Conservation (phyloP, 2,329 filamentous ascomycete genomes). For the Nemania diffusa region DNA sequence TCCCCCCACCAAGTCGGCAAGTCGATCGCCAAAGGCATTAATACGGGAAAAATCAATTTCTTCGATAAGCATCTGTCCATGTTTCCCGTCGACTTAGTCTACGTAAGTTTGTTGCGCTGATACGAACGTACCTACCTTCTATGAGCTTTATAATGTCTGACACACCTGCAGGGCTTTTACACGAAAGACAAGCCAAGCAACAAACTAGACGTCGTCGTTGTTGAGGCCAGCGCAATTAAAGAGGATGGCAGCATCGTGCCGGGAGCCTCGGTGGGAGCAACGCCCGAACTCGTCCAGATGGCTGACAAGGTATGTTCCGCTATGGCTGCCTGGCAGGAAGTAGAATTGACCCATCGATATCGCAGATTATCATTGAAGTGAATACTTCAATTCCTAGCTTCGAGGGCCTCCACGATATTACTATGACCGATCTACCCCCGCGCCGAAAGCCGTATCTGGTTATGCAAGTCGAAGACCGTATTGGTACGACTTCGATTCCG, state of each 20-base stretch:
- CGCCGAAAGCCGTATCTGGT: slow-evolving; percentile 85
- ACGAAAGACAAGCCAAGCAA: slow-evolving; percentile 80
- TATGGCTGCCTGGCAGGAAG: neutral
- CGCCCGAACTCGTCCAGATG: slow-evolving; percentile 88
- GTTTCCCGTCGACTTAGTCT: slow-evolving; percentile 89
- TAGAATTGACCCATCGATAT: slow-evolving; percentile 5
- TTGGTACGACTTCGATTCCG: slow-evolving; percentile 83
- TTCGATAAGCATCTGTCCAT: slow-evolving; percentile 95
- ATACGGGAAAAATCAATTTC: slow-evolving; percentile 87
- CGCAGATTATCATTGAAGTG: slow-evolving; percentile 84
- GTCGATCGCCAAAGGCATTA: slow-evolving; percentile 89
- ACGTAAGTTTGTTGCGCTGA: slow-evolving; percentile 59
- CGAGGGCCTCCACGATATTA: slow-evolving; percentile 90
- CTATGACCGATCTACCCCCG: slow-evolving; percentile 85
- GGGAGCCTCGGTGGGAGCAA: slow-evolving; percentile 85
- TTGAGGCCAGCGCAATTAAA: slow-evolving; percentile 87
- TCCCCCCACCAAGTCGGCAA: slow-evolving; percentile 91
- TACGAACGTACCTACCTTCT: neutral
- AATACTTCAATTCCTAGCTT: slow-evolving; percentile 88
- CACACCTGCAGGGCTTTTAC: slow-evolving; percentile 72
- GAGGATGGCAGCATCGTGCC: slow-evolving; percentile 90
- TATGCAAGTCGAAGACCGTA: slow-evolving; percentile 86
- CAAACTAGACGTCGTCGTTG: slow-evolving; percentile 82
- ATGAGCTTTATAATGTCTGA: slow-evolving; percentile 9
- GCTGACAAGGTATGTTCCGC: slow-evolving; percentile 75